A percentile compares a stretch with the other conserved stretches of the same genome.
These are phyloP conservation scores for Podaxis carcinomalis DNA, from an alignment of 768 basidiomycete species.

Conservation along the genomic window DNA sequence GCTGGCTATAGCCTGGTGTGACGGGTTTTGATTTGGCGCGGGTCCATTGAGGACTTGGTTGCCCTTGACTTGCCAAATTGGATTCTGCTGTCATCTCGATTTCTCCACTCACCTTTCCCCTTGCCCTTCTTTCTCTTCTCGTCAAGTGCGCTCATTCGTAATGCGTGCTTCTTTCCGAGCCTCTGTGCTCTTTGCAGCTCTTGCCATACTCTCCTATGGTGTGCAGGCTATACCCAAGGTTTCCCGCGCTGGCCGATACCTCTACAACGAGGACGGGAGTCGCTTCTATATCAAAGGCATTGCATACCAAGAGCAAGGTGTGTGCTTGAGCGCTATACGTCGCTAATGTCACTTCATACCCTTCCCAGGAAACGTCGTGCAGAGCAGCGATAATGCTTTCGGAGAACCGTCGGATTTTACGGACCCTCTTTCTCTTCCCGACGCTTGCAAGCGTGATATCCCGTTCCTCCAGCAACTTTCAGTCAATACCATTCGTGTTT, in stretches of 20 bases:
- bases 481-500: slow-evolving; percentile 81
- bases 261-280: slow-evolving; percentile 70
- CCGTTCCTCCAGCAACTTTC: slow-evolving; percentile 71
- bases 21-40: too few relatives aligned
- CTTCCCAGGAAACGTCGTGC: slow-evolving; percentile 35
- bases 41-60: too few relatives aligned
- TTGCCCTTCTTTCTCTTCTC: slow-evolving; percentile 5
- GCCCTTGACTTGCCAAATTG: not conserved
- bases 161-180: slow-evolving; percentile 26
- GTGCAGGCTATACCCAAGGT: slow-evolving; percentile 69
- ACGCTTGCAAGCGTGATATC: slow-evolving; percentile 73
- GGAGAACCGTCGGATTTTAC: slow-evolving; percentile 69
- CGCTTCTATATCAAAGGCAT: slow-evolving; percentile 89
- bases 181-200: slow-evolving; percentile 31
- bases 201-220: slow-evolving; percentile 37
- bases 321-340: slow-evolving; percentile 1
- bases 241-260: slow-evolving; percentile 70
- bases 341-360: slow-evolving; percentile 3
- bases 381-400: slow-evolving; percentile 54
- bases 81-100: not conserved
- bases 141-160: slow-evolving; percentile 7
- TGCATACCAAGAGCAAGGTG: slow-evolving; percentile 83
- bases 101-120: slow-evolving; percentile 1
- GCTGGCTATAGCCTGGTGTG: not conserved
- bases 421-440: slow-evolving; percentile 69